These are phyloP conservation scores for Akanthomyces lecanii DNA, from an alignment of 2,329 filamentous ascomycete genomes.

Conservation along the genomic window DNA sequence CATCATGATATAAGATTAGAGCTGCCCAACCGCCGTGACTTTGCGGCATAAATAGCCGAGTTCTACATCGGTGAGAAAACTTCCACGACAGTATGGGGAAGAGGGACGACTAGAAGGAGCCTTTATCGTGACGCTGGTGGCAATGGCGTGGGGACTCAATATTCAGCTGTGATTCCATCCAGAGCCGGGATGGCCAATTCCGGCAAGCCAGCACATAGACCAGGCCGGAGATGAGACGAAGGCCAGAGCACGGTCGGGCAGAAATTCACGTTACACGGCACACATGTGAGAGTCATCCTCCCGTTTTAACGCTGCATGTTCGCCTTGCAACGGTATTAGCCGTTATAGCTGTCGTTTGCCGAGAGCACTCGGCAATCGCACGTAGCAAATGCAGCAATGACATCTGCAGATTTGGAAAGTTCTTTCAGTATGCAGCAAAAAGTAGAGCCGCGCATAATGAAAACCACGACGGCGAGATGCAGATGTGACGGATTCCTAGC, in stretches of 20 bases:
- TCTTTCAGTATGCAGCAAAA: no score
- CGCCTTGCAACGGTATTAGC: neutral
- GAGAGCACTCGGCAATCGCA: neutral
- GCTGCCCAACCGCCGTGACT: neutral
- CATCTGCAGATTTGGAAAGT: neutral
- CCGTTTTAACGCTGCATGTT: neutral
- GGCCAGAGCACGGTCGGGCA: neutral
- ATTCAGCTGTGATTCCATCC: neutral
- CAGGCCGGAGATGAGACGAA: neutral
- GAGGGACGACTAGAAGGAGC: neutral
- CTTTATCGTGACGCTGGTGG: neutral
- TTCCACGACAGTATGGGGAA: neutral
- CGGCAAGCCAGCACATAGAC: neutral
- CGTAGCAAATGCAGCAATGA: neutral
- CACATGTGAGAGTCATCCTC: neutral
- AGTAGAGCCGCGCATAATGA: no score
- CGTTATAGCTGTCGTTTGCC: neutral
- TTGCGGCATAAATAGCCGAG: constrained; percentile 2
- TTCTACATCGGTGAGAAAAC: constrained; percentile 14
- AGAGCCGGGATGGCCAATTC: neutral
- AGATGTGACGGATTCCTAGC: neutral
- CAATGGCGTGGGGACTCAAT: neutral
- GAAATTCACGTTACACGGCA: constrained; percentile 9
- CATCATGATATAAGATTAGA: neutral
- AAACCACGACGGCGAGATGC: no score